phyloP scores from a whole-genome alignment of 768 basidiomycete species.

The Serpula lacrymans region DNA sequence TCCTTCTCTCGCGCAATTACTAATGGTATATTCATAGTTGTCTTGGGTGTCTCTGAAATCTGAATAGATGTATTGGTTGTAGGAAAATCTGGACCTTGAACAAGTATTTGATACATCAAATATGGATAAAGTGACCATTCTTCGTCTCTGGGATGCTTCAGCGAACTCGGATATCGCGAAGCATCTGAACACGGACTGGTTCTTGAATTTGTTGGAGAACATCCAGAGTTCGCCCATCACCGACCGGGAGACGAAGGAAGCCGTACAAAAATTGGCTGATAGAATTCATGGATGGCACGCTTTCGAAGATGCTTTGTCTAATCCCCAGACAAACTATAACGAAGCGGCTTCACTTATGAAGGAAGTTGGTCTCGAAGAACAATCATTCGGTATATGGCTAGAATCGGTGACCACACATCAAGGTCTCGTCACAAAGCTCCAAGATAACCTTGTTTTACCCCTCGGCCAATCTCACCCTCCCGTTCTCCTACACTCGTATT shows the following conservation, averaged over 20 bases:
- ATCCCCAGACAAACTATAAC: slow-evolving; percentile 48
- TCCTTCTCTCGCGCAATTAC: slow-evolving; percentile 37
- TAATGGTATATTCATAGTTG: slow-evolving; percentile 38
- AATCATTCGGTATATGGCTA: slow-evolving; percentile 70
- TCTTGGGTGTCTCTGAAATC: background rate
- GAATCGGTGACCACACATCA: slow-evolving; percentile 62
- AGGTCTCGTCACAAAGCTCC: slow-evolving; percentile 45
- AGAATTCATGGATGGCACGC: slow-evolving; percentile 56
- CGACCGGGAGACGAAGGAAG: slow-evolving; percentile 39
- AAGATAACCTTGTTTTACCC: slow-evolving; percentile 34
- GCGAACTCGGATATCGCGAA: slow-evolving; percentile 64
- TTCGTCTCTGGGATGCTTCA: slow-evolving; percentile 59
- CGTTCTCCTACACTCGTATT: slow-evolving; percentile 34
- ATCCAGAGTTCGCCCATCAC: slow-evolving; percentile 25
- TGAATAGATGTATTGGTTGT: slow-evolving; percentile 8
- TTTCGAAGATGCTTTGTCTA: slow-evolving; percentile 60
- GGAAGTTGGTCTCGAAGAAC: slow-evolving; percentile 62
- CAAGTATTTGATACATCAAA: slow-evolving; percentile 50
- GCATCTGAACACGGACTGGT: slow-evolving; percentile 38
- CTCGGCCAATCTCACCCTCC: slow-evolving; percentile 30
- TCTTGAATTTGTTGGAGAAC: slow-evolving; percentile 41
- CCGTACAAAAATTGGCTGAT: slow-evolving; percentile 43
- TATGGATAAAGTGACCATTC: slow-evolving; percentile 48
- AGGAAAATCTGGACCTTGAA: slow-evolving; percentile 59
- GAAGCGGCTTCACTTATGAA: slow-evolving; percentile 49